phyloP scores from a whole-genome alignment of 257 asterid genomes.

The Fraxinus anomala region DNA sequence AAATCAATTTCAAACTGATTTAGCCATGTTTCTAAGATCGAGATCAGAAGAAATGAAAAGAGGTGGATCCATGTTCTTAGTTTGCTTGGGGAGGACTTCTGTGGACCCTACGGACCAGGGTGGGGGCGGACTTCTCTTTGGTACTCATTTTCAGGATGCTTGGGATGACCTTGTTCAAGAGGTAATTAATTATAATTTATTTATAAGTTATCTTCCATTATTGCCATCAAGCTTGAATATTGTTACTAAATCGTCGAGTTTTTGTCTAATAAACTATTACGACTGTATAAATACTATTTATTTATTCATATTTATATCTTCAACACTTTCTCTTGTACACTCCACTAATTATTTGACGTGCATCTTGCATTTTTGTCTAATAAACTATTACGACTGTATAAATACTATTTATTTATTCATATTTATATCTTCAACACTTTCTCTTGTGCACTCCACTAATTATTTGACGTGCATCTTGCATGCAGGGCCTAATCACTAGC shows the following conservation, averaged over 20 bases:
- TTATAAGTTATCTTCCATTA: too few species aligned
- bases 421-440: not conserved
- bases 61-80: constrained; percentile 95
- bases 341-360: not conserved
- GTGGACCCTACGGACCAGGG: constrained; percentile 87
- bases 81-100: constrained; percentile 79
- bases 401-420: too few species aligned
- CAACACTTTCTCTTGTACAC: not conserved
- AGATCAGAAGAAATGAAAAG: constrained; percentile 73
- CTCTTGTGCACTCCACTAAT: not conserved
- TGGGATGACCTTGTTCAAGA: constrained; percentile 97
- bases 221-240: too few species aligned
- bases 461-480: not conserved
- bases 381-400: too few species aligned
- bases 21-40: constrained; percentile 58
- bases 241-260: too few species aligned
- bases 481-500: constrained; percentile 63
- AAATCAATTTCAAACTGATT: constrained; percentile 76
- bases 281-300: too few species aligned
- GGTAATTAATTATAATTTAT: constrained; percentile 38
- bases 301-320: not conserved
- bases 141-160: constrained; percentile 93
- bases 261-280: too few species aligned
- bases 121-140: constrained; percentile 91
- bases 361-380: too few species aligned